Conservation (phyloP, 441 rosid species). For the Erodium trifolium region DNA sequence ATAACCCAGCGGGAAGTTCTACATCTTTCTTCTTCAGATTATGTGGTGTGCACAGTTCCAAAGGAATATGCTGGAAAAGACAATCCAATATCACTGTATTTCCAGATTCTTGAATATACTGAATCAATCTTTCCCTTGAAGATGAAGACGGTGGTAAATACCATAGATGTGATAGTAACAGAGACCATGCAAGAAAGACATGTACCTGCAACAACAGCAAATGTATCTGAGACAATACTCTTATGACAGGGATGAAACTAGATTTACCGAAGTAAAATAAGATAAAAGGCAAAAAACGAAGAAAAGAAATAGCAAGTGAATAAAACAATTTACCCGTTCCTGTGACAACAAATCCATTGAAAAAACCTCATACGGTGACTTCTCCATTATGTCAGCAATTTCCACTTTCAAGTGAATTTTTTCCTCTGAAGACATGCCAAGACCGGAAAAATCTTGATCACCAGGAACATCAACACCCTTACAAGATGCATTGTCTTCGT, state of each 20-base stretch:
- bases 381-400: constrained; percentile 59
- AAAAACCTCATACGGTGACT: constrained; percentile 55
- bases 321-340: constrained; percentile 54
- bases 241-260: not conserved
- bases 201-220: constrained; percentile 49
- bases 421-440: constrained; percentile 45
- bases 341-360: constrained; percentile 61
- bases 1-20: constrained; percentile 46
- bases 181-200: constrained; percentile 75
- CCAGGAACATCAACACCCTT: constrained; percentile 31
- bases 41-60: constrained; percentile 45
- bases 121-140: constrained; percentile 66
- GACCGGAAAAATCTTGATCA: constrained; percentile 35
- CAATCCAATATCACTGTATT: constrained; percentile 62
- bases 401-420: constrained; percentile 56
- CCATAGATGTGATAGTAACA: constrained; percentile 65
- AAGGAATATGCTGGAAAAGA: constrained; percentile 87
- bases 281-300: not conserved
- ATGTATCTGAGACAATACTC: not conserved
- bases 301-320: not conserved
- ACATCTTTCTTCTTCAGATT: constrained; percentile 65
- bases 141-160: constrained; percentile 59
- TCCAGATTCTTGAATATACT: constrained; percentile 66
- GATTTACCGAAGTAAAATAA: not conserved
- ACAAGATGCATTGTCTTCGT: constrained; percentile 36